Evolutionary conservation across 2,329 filamentous ascomycete genomes (phyloP), one percentile per base, ranked within the genome.

Genomic region (Talaromyces rugulosus): DNA sequence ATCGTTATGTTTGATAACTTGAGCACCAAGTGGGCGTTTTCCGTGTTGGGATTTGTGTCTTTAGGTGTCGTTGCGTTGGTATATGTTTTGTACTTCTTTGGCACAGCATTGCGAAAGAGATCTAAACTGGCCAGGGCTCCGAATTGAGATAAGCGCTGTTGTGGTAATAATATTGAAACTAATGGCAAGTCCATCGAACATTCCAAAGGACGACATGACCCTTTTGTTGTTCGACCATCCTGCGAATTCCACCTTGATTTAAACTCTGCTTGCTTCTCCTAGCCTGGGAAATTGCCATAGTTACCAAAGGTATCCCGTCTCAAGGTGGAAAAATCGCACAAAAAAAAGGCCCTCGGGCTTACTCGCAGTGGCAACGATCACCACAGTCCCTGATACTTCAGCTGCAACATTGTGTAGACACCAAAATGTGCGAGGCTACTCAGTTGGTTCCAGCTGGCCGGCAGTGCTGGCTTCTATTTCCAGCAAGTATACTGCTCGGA

Each of bases 21-120:
- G 67, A 68, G 68, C 11, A 71, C 74, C 2, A 78, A 68, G 44
- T 79, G 77, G 77, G 77, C 77, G 3, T 74, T 80, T 69, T 75
- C 75, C 7, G 75, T 71, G 0, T 68, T 80, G 56, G 77, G 73
- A 0, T 78, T 79, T 62, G 71, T 78, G 60, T 75, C 72, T 6
- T 71, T 79, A 18, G 71, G 73, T 2, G 65, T 79, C 4, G 77
- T 78, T 8, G 74, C 69, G 2, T 62, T 78, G 59, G 74, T 80
- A 12, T 79, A 79, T 60, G 68, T 78, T 11, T 64, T 80, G 18
- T 80, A 75, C 65, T 78, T 79, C 67, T 77, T 75, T 58, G 76
- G 76, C 1, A 67, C 70, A 6, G 68, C 62, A 54, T 69, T 78
- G 59, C 68, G 76, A 57, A 65, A 56, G 40, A 67, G 68, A 63